Conservation (phyloP, 1,139 yeast genomes). For the Wickerhamomyces sp. region DNA sequence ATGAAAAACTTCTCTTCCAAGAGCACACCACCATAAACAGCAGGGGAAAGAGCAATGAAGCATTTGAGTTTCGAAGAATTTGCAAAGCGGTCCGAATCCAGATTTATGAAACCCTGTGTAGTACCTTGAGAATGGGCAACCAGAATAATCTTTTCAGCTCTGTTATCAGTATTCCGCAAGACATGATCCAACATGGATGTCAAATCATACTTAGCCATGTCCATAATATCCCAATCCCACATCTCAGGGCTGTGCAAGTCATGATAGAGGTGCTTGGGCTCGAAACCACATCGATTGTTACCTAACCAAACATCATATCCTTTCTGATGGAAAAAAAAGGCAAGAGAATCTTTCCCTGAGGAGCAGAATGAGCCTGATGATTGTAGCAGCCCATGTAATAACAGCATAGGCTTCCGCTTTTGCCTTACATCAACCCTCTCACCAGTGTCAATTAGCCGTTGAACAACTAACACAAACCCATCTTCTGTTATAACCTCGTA, state of each 20-base stretch:
- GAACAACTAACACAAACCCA: slow-evolving; percentile 64
- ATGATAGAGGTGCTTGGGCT: slow-evolving; percentile 51
- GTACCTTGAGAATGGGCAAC: slow-evolving; percentile 94
- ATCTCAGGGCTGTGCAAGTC: slow-evolving; percentile 43
- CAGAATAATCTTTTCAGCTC: slow-evolving; percentile 47
- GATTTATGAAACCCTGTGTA: slow-evolving; percentile 66
- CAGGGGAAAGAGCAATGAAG: slow-evolving; percentile 83
- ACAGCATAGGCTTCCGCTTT: slow-evolving; percentile 52
- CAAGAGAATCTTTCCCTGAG: slow-evolving; percentile 70
- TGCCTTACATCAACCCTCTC: slow-evolving; percentile 30
- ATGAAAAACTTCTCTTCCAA: slow-evolving; percentile 54
- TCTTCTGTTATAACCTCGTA: slow-evolving; percentile 68
- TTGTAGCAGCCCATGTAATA: slow-evolving; percentile 83
- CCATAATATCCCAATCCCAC: slow-evolving; percentile 88
- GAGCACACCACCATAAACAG: slow-evolving; percentile 78
- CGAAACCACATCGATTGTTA: slow-evolving; percentile 82
- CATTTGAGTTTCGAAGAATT: slow-evolving; percentile 48
- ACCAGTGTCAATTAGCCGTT: slow-evolving; percentile 52
- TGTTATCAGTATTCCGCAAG: slow-evolving; percentile 30
- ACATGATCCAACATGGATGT: slow-evolving; percentile 68
- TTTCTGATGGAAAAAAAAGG: slow-evolving; percentile 49
- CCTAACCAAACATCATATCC: slow-evolving; percentile 96
- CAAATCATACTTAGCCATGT: slow-evolving; percentile 73
- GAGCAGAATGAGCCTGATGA: slow-evolving; percentile 83
- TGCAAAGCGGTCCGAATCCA: slow-evolving; percentile 42